Evolutionary conservation across 83 land plant genomes (phyloP).

Genomic region (Larix sibirica): DNA sequence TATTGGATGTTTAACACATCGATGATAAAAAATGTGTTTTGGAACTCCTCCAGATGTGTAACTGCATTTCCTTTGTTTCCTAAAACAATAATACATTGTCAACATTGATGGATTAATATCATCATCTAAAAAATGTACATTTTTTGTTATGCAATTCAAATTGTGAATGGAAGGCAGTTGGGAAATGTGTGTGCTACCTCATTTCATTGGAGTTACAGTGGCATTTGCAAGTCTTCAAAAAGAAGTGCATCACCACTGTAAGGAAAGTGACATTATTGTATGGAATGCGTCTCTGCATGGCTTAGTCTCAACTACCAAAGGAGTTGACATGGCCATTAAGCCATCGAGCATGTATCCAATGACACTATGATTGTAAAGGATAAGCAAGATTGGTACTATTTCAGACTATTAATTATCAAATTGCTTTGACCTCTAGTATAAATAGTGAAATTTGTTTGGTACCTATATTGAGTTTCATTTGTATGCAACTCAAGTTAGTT

Average conservation of each 20-base stretch:
- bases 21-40: constrained; percentile 74
- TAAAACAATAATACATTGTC: too few relatives aligned
- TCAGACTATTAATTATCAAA: constrained; percentile 4
- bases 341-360: background rate
- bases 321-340: background rate
- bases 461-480: background rate
- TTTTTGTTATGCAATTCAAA: background rate
- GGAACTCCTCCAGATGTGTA: constrained; percentile 73
- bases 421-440: background rate
- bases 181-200: constrained; percentile 29
- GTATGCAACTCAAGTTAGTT: constrained; percentile 4
- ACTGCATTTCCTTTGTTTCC: background rate
- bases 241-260: constrained; percentile 28
- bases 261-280: constrained; percentile 23
- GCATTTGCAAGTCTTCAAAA: constrained; percentile 32
- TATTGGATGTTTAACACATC: constrained; percentile 72
- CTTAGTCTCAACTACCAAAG: background rate
- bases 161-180: too few relatives aligned
- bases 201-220: constrained; percentile 38
- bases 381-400: background rate
- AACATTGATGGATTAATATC: background rate
- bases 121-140: background rate
- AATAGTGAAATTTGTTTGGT: constrained; percentile 1
- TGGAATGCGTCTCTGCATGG: constrained; percentile 15
- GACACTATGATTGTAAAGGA: constrained; percentile 3